phyloP scores from a whole-genome alignment of 805 yeast species.

The Pichia insulana region DNA sequence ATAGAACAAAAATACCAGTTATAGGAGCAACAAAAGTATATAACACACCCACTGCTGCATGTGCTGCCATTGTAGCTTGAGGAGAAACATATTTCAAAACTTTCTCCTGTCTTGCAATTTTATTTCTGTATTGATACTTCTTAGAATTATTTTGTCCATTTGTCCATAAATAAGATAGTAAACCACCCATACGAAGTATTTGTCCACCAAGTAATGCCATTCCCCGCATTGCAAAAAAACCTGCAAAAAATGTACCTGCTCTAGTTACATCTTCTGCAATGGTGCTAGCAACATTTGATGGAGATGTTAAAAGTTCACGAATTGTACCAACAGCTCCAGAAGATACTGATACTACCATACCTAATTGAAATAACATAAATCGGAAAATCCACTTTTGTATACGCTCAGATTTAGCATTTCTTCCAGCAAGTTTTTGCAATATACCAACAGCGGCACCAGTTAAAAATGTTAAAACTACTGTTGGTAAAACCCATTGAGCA shows the following conservation, averaged over 20 bases:
- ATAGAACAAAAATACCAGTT: no score
- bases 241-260: constrained; percentile 78
- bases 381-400: constrained; percentile 71
- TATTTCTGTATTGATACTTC: no score
- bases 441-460: constrained; percentile 42
- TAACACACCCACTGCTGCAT: no score
- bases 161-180: no score
- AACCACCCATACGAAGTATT: no score
- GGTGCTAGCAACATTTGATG: constrained; percentile 61
- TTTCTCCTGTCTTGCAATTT: no score
- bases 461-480: constrained; percentile 52
- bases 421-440: no score
- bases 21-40: no score
- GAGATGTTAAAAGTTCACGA: constrained; percentile 55
- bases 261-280: constrained; percentile 76
- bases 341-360: constrained; percentile 76
- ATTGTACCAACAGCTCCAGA: constrained; percentile 63
- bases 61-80: no score
- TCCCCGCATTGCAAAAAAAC: constrained; percentile 68
- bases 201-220: no score
- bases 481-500: constrained; percentile 58
- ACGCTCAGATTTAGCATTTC: constrained; percentile 15
- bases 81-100: no score
- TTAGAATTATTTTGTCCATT: no score
- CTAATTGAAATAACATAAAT: constrained; percentile 74